Evolutionary conservation across 768 basidiomycete genomes (phyloP).

Genomic region (Tulasnella sp.): DNA sequence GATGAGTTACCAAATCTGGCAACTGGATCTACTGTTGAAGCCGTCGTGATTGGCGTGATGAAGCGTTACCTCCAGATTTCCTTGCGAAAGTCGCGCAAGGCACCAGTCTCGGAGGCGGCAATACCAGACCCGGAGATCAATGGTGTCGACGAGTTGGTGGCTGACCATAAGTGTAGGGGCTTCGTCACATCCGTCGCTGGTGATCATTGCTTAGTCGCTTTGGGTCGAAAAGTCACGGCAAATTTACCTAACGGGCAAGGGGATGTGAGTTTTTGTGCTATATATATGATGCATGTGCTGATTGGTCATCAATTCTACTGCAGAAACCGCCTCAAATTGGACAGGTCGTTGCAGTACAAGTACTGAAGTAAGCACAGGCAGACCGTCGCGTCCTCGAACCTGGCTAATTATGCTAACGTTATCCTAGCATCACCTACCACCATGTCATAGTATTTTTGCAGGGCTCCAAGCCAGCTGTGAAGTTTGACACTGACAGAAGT

Average conservation of each 20-base stretch:
- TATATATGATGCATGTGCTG: no score
- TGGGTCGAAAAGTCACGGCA: not conserved
- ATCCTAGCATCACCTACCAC: not conserved
- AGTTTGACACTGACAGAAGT: not conserved
- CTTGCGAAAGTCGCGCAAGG: not conserved
- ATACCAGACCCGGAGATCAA: not conserved
- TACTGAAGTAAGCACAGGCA: no score
- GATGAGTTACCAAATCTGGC: not conserved
- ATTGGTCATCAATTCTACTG: no score
- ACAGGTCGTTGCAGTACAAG: no score
- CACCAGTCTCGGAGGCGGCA: not conserved
- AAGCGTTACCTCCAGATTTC: not conserved
- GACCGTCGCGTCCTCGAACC: no score
- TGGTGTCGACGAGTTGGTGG: not conserved
- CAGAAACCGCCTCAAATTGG: no score
- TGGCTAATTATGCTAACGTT: no score
- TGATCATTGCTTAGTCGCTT: not conserved
- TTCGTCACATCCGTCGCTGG: not conserved
- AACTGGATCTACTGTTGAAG: not conserved
- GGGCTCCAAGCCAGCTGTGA: not conserved
- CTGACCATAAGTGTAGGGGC: not conserved
- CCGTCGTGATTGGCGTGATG: not conserved
- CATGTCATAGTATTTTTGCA: not conserved
- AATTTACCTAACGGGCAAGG: not conserved
- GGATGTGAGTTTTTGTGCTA: no score